Percentiles rank a stretch among this genome's conserved stretches.
phyloP scores from a whole-genome alignment of 192 early-diverging fungal genomes.

The Rhizophagus clarus region DNA sequence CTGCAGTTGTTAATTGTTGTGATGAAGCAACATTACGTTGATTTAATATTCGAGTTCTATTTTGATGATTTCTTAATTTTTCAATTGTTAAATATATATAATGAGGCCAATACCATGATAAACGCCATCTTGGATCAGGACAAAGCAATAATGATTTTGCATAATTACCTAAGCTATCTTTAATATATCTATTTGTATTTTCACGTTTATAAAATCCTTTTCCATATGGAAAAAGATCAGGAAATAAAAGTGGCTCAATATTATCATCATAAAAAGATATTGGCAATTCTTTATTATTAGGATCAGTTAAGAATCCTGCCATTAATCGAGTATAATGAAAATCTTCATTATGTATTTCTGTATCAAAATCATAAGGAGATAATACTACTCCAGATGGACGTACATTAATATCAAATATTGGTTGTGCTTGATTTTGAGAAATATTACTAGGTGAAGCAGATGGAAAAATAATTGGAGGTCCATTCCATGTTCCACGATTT shows the following conservation, averaged over 20 bases:
- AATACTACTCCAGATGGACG: background rate
- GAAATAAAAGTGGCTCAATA: background rate
- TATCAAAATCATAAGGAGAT: slow-evolving; percentile 3
- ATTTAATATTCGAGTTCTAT: background rate
- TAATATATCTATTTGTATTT: background rate
- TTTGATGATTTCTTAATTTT: slow-evolving; percentile 3
- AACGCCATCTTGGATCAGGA: too few relatives aligned
- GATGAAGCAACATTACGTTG: background rate
- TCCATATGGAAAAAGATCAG: slow-evolving; percentile 8
- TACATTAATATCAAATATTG: background rate
- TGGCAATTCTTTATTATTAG: background rate
- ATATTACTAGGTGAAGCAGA: background rate
- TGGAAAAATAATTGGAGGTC: background rate
- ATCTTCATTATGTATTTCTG: slow-evolving; percentile 15
- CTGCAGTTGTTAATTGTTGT: background rate
- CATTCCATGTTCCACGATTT: background rate
- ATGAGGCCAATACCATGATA: too few relatives aligned
- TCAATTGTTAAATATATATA: background rate
- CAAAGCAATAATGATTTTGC: background rate
- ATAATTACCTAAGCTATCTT: slow-evolving; percentile 1
- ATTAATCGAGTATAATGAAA: background rate
- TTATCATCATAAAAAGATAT: background rate
- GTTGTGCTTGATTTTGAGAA: background rate
- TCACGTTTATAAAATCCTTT: background rate
- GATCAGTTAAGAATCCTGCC: background rate